phyloP scores from a whole-genome alignment of 1,139 yeast species.

The Yamadazyma dendronema region DNA sequence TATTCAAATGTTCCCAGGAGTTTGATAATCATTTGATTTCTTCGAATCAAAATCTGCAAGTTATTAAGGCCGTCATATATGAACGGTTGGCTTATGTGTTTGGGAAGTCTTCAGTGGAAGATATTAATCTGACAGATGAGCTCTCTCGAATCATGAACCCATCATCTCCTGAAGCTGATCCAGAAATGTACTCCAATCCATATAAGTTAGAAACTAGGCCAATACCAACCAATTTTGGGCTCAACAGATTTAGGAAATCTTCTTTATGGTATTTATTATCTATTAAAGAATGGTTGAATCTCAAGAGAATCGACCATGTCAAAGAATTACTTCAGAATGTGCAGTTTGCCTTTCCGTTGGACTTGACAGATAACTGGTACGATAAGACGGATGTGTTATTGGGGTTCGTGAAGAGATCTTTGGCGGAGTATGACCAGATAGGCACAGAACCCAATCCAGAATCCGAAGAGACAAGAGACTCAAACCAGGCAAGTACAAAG shows the following conservation, averaged over 20 bases:
- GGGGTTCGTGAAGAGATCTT: constrained; percentile 27
- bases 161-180: constrained; percentile 10
- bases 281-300: constrained; percentile 65
- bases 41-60: constrained; percentile 33
- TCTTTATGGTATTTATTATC: constrained; percentile 79
- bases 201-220: constrained; percentile 12
- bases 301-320: constrained; percentile 28
- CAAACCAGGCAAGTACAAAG: not conserved
- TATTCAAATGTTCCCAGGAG: constrained; percentile 41
- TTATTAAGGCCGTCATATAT: constrained; percentile 41
- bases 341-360: constrained; percentile 20
- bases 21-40: constrained; percentile 36
- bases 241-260: constrained; percentile 56
- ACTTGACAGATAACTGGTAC: constrained; percentile 31
- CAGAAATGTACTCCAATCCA: constrained; percentile 11
- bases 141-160: not conserved
- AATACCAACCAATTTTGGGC: constrained; percentile 27
- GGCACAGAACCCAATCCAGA: too few species aligned
- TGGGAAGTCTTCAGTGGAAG: constrained; percentile 24
- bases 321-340: constrained; percentile 25
- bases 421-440: constrained; percentile 10
- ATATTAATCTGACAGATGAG: constrained; percentile 15
- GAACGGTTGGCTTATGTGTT: constrained; percentile 41
- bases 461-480: too few species aligned
- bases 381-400: constrained; percentile 33